Evolutionary conservation across 768 basidiomycete genomes (phyloP), one percentile per base, ranked within the genome.

Genomic region (Trametes meyenii): DNA sequence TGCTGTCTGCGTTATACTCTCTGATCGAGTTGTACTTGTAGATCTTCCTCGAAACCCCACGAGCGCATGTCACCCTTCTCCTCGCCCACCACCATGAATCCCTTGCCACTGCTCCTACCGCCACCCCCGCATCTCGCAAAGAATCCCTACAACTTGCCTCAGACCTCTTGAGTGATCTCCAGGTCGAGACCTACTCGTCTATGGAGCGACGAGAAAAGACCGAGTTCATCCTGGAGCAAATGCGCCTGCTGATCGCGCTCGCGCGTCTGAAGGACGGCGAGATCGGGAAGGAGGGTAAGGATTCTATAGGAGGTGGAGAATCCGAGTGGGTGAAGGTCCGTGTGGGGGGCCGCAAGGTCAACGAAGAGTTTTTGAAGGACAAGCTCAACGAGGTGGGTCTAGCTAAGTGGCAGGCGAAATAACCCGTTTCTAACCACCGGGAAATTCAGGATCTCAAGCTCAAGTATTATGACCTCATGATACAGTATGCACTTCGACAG

Each of bases 141-240:
- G 89, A 92, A 67, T 85, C 88, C 43, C 77, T 94, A 40, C 86
- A 90, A 68, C 89, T 87, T 0, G 95, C 97, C 6, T 95, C 93
- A 0, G 97, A 98, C 65, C 78, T 98, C 29, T 81, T 98, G 62
- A 89, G 89, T 23, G 97, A 99, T 60, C 85, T 99, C 2, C 96
- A 98, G 78, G 96, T 99, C 40, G 97, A 99, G 76, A 98, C 97
- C 1, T 99, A 98, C 73, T 98, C 96, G 14, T 94, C 93, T 6
- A 98, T 99, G 97, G 94, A 98, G 65, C 87, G 95, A 61, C 79
- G 91, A 70, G 97, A 99, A 75, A 99, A 99, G 82, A 97, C 94
- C 4, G 94, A 98, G 73, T 98, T 99, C 70, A 92, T 99, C 66
- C 77, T 98, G 45, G 96, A 98, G 75, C 97, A 98, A 75, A 98